Conservation (phyloP, 2,329 filamentous ascomycete species). For the Paracorniculantispora psalliotae region DNA sequence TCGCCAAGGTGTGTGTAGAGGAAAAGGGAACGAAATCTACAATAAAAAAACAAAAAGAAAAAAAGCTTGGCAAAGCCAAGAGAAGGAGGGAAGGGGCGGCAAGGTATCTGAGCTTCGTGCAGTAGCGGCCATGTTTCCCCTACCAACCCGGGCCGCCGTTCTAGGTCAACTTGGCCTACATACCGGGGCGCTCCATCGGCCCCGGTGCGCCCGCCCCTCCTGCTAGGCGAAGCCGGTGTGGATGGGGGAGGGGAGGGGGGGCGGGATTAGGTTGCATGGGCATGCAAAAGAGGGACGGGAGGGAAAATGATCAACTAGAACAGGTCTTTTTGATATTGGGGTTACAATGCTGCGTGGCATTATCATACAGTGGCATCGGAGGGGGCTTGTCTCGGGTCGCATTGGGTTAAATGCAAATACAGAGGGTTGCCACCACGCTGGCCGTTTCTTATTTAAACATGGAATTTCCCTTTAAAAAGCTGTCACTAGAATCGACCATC, state of each 20-base stretch:
- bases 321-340: not conserved
- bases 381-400: not conserved
- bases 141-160: not conserved
- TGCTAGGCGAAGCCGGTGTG: not conserved
- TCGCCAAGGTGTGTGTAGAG: not conserved
- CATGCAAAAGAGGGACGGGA: not conserved
- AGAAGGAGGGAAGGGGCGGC: not conserved
- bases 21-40: not conserved
- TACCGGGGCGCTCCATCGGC: conserved; percentile 7
- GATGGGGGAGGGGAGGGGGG: not conserved
- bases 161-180: not conserved
- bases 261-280: not conserved
- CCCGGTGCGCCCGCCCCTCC: conserved; percentile 6
- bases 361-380: not conserved
- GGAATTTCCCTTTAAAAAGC: not conserved
- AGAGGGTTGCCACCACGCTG: no score
- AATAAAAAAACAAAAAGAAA: not conserved
- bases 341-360: not conserved
- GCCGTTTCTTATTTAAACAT: no score
- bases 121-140: not conserved
- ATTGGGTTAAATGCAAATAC: not conserved
- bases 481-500: not conserved
- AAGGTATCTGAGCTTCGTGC: not conserved
- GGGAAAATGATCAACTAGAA: not conserved
- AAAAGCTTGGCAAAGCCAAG: not conserved